Evolutionary conservation across 441 rosid genomes (phyloP).

Genomic region (Erysimum cheiri): DNA sequence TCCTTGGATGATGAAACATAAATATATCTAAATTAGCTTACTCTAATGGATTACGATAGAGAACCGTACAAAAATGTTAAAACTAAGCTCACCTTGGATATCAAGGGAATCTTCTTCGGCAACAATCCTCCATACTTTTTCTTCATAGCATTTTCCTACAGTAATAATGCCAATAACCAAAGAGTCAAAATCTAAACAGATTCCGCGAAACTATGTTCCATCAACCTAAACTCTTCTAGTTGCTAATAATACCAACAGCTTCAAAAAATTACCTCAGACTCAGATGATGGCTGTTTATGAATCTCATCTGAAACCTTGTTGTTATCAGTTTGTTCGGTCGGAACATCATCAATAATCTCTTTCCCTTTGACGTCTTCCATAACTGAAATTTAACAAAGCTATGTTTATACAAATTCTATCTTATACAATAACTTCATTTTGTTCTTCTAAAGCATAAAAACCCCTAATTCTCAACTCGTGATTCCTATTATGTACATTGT

Average conservation of each 20-base stretch:
- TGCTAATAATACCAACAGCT: background rate
- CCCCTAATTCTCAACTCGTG: background rate
- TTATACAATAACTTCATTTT: conserved; percentile 4
- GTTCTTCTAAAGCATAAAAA: background rate
- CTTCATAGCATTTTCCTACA: conserved; percentile 61
- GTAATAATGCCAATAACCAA: background rate
- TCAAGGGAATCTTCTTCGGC: conserved; percentile 63
- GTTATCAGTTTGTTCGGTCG: background rate
- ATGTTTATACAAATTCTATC: background rate
- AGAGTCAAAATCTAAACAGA: background rate
- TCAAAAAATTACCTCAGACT: conserved; percentile 51
- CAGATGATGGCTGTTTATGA: conserved; percentile 49
- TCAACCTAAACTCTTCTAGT: conserved; percentile 13
- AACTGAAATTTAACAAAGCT: conserved; percentile 36
- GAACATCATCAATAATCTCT: conserved; percentile 42
- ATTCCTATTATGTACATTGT: background rate
- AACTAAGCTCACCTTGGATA: conserved; percentile 55
- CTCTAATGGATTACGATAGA: background rate
- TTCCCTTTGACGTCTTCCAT: conserved; percentile 51
- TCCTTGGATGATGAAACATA: conserved; percentile 47
- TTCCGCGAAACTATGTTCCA: background rate
- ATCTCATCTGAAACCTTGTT: conserved; percentile 45
- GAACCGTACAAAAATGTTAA: background rate
- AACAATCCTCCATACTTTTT: conserved; percentile 66
- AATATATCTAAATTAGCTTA: conserved; percentile 31